These are phyloP conservation scores for Tricholoma sp. DNA, from an alignment of 768 basidiomycete genomes.

Conservation along the genomic window DNA sequence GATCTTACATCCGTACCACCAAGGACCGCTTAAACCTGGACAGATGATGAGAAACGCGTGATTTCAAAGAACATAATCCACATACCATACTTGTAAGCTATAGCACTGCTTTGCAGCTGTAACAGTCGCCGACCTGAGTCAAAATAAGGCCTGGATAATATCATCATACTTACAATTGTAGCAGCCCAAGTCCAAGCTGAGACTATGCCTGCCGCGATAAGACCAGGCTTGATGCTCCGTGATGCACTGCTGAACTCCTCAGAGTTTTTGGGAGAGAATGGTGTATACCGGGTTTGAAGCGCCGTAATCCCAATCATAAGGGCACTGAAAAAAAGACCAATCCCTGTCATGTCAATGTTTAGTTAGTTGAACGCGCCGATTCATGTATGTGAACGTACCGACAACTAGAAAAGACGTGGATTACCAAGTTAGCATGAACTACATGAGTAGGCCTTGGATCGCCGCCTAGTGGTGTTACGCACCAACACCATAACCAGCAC, in stretches of 20 bases:
- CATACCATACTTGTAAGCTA: constrained; percentile 82
- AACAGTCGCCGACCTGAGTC: constrained; percentile 1
- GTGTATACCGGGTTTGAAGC: constrained; percentile 80
- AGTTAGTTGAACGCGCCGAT: background rate
- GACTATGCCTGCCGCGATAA: constrained; percentile 91
- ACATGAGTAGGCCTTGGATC: background rate
- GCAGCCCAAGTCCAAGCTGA: constrained; percentile 92
- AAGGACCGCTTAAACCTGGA: constrained; percentile 47
- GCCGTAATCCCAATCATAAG: constrained; percentile 78
- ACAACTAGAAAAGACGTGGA: constrained; percentile 34
- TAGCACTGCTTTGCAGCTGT: constrained; percentile 72
- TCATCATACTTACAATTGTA: constrained; percentile 46
- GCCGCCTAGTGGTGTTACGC: constrained; percentile 3
- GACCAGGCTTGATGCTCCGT: constrained; percentile 81
- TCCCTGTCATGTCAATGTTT: constrained; percentile 42
- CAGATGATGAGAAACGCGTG: background rate
- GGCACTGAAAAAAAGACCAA: constrained; percentile 82
- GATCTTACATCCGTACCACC: constrained; percentile 69
- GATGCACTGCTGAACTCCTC: constrained; percentile 85
- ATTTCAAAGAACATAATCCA: constrained; percentile 21
- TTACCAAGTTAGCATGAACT: background rate
- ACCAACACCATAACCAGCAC: constrained; percentile 21
- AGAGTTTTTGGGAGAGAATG: constrained; percentile 70
- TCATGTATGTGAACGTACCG: constrained; percentile 27
- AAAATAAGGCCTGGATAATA: background rate